Evolutionary conservation across 2,329 filamentous ascomycete species (phyloP), one percentile per base, ranked within the genome.

Genomic region (Clarireedia paspali): DNA sequence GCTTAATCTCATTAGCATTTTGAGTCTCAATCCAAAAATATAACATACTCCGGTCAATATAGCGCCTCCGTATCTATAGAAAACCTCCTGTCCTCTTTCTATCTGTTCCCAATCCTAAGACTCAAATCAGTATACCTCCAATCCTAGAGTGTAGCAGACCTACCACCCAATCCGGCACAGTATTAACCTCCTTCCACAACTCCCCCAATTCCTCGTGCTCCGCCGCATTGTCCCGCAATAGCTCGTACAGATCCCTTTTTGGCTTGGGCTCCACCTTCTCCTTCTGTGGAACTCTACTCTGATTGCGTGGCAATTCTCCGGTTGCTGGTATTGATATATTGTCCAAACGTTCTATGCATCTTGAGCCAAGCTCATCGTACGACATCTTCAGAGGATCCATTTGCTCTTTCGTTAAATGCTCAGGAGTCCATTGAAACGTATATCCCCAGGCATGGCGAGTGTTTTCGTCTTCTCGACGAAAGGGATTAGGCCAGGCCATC

Each of bases 51-150:
- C 82, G 6, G 83, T 86, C 20, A 90, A 70, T 23, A 80, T 79
- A 0, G 85, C 81, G 0, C 82, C 83, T 17, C 82, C 86, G 68
- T 91, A 91, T 38, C 88, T 81, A 68, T 89, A 91, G 65, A 91
- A 89, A 0, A 90, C 80, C 62, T 87, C 81, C 67, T 92, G 88
- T 0, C 88, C 88, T 64, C 88, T 76, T 57, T 78, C 75, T 55
- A 92, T 85, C 66, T 90, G 86, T 2, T 79, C 78, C 87, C 87
- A 91, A 67, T 91, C 82, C 2, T 49, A 49, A 42, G n/a, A 3
- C 20, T 49, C 15, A 6, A 7, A 48, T 54, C 7, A 54, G 45
- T 9, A 42, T 27, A 9, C 39, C 17, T 39, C 44, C 24, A 34
- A 6, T 12, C 27, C n/a, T 48, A 49, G 24, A 36, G 5, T 45